Conservation (phyloP, 768 basidiomycete species). For the Boletus sp. region DNA sequence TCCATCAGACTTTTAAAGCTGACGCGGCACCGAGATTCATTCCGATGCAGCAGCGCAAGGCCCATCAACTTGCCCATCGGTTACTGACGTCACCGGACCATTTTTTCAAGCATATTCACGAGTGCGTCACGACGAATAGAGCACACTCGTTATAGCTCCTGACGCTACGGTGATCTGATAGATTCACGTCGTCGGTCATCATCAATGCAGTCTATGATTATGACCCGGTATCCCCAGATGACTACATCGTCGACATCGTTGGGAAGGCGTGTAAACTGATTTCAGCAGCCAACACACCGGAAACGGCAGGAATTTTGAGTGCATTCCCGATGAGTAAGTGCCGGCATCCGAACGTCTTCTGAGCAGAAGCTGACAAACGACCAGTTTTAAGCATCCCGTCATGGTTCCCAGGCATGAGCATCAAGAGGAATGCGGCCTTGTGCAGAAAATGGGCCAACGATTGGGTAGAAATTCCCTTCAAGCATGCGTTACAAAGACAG, state of each 20-base stretch:
- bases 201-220: conserved; percentile 18
- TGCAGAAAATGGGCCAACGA: conserved; percentile 4
- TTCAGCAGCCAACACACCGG: background rate
- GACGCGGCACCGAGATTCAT: conserved; percentile 13
- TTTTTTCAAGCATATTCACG: conserved; percentile 8
- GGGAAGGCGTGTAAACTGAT: conserved; percentile 8
- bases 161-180: background rate
- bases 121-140: conserved; percentile 17
- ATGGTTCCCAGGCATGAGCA: conserved; percentile 19
- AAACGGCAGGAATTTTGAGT: conserved; percentile 10
- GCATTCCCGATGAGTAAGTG: conserved; percentile 16
- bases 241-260: conserved; percentile 12
- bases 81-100: conserved; percentile 9
- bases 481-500: conserved; percentile 27
- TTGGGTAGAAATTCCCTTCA: conserved; percentile 27
- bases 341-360: background rate
- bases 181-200: conserved; percentile 28
- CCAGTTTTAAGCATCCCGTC: conserved; percentile 17
- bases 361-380: background rate
- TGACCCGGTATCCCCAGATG: conserved; percentile 14
- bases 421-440: conserved; percentile 12
- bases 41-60: conserved; percentile 14
- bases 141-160: background rate
- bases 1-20: conserved; percentile 18
- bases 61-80: conserved; percentile 1